Conservation (phyloP, 345 rosid species). For the Schrenkiella parvula region DNA sequence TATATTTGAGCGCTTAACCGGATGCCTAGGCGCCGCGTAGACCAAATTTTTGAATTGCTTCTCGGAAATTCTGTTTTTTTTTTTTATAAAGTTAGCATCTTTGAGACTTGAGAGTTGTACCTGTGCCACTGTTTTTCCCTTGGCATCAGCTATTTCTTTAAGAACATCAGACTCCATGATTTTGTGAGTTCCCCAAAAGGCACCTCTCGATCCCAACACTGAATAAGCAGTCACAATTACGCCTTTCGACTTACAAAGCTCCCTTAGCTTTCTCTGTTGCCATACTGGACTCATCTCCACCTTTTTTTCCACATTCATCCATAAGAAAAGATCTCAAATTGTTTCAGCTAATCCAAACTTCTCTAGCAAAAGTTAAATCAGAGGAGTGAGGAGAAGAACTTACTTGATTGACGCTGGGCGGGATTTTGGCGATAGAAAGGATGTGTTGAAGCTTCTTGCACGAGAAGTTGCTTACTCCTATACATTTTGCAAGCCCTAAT, state of each 20-base stretch:
- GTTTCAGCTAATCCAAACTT: neutral
- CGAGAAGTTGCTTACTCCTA: slow-evolving; percentile 85
- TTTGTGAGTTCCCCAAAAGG: slow-evolving; percentile 59
- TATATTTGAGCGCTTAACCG: no score
- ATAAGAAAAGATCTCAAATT: neutral
- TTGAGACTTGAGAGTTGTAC: slow-evolving; percentile 26
- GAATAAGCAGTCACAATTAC: slow-evolving; percentile 59
- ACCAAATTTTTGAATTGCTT: neutral
- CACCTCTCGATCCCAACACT: slow-evolving; percentile 59
- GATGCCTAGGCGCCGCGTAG: no score
- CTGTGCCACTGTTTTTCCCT: slow-evolving; percentile 76
- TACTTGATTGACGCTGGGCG: slow-evolving; percentile 78
- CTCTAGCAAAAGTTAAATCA: neutral
- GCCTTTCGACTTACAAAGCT: slow-evolving; percentile 51
- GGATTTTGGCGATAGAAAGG: slow-evolving; percentile 60
- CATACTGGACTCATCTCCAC: slow-evolving; percentile 86
- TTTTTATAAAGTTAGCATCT: no score
- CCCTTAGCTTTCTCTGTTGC: slow-evolving; percentile 68
- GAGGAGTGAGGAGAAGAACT: no score
- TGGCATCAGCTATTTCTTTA: slow-evolving; percentile 56
- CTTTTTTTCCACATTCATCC: slow-evolving; percentile 35
- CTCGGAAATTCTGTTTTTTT: neutral
- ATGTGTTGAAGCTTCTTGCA: slow-evolving; percentile 58
- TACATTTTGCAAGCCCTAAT: slow-evolving; percentile 62
- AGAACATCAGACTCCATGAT: slow-evolving; percentile 64